Conservation (phyloP, 1,284 basidiomycete species). For the Hymenochaete sp. region DNA sequence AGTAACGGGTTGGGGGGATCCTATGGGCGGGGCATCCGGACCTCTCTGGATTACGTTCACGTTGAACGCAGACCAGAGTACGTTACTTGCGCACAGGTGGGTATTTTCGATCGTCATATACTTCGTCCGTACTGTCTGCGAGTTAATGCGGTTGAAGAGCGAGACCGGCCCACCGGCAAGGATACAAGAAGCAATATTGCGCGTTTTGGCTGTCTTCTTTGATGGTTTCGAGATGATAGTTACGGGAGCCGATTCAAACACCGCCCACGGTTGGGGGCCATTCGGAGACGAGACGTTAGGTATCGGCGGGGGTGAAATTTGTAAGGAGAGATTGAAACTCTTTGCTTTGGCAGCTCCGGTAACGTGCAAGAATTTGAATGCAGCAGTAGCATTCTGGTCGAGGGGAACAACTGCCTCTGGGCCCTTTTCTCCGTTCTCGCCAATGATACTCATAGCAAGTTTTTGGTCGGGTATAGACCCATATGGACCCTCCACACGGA, state of each 20-base stretch:
- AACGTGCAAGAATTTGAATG: slow-evolving; percentile 87
- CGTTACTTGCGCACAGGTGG: slow-evolving; percentile 77
- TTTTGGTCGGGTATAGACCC: slow-evolving; percentile 74
- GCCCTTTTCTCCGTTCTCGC: slow-evolving; percentile 73
- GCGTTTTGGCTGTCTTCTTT: slow-evolving; percentile 93
- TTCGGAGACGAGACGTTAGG: slow-evolving; percentile 42
- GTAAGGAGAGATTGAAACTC: slow-evolving; percentile 78
- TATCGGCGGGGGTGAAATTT: slow-evolving; percentile 63
- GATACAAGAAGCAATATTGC: slow-evolving; percentile 88
- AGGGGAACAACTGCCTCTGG: slow-evolving; percentile 75
- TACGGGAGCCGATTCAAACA: slow-evolving; percentile 86
- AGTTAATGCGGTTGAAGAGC: slow-evolving; percentile 94
- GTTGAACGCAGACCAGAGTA: slow-evolving; percentile 89
- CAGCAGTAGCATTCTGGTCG: slow-evolving; percentile 73
- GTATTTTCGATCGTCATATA: slow-evolving; percentile 88
- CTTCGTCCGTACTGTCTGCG: slow-evolving; percentile 93
- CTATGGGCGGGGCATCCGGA: slow-evolving; percentile 43
- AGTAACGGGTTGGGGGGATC: slow-evolving; percentile 73
- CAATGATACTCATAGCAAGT: slow-evolving; percentile 77
- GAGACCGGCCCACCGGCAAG: slow-evolving; percentile 86
- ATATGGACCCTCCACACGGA: slow-evolving; percentile 78
- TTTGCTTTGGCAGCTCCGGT: slow-evolving; percentile 84
- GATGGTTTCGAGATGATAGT: slow-evolving; percentile 96
- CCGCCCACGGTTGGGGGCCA: slow-evolving; percentile 68
- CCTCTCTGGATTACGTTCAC: slow-evolving; percentile 73